These are phyloP conservation scores for Nicotiana rustica DNA, from an alignment of 305 asterid genomes.

Conservation along the genomic window DNA sequence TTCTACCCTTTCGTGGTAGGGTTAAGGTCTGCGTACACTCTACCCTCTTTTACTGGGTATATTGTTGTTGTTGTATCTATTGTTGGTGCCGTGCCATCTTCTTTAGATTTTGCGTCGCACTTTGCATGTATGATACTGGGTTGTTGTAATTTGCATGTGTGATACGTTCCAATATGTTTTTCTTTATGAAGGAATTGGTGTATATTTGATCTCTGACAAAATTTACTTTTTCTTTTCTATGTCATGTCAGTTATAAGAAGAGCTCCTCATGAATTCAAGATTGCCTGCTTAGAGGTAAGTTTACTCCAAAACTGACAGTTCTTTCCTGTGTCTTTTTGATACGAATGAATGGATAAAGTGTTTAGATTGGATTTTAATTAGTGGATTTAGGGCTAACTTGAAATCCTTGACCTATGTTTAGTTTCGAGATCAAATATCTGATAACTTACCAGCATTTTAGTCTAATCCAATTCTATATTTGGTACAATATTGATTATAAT, in stretches of 20 bases:
- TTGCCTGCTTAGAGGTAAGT: constrained; percentile 96
- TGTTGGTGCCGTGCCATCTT: neutral
- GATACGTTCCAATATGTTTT: neutral
- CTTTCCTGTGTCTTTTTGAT: neutral
- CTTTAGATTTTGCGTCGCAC: neutral
- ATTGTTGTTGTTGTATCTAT: neutral
- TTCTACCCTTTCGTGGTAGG: too few relatives aligned
- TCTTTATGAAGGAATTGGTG: constrained; percentile 2
- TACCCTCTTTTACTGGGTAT: too few relatives aligned
- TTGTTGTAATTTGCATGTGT: too few relatives aligned
- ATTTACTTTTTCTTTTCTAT: constrained; percentile 32
- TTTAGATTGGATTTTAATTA: neutral
- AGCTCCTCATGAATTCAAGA: constrained; percentile 99
- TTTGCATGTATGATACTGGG: neutral
- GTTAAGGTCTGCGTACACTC: too few relatives aligned
- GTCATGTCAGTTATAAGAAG: constrained; percentile 84
- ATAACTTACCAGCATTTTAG: neutral
- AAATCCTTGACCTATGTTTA: constrained; percentile 4
- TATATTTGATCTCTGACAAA: constrained; percentile 40
- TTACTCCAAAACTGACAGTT: neutral
- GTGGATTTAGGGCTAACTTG: neutral
- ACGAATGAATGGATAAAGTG: neutral
- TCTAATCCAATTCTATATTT: constrained; percentile 10
- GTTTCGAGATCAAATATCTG: neutral
- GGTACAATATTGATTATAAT: neutral